Conservation (phyloP, 2,329 filamentous ascomycete species). For the Diaporthe ilicicola region DNA sequence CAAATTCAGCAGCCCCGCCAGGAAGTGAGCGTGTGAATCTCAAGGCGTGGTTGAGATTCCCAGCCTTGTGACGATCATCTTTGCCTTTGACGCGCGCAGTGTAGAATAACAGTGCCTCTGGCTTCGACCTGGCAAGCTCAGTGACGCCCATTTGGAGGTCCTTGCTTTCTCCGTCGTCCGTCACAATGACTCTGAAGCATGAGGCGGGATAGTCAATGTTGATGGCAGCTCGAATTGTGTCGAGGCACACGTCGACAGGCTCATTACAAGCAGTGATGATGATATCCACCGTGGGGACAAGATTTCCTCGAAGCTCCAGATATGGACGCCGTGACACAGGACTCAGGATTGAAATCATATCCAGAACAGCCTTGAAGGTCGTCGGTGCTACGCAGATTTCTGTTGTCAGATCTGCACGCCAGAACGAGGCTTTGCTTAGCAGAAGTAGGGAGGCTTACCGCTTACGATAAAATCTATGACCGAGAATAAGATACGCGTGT, state of each 20-base stretch:
- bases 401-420: not conserved
- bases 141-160: conserved; percentile 45
- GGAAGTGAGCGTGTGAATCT: conserved; percentile 59
- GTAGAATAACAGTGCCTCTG: conserved; percentile 48
- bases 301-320: conserved; percentile 57
- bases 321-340: conserved; percentile 46
- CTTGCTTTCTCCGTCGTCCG: conserved; percentile 61
- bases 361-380: not conserved
- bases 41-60: conserved; percentile 69
- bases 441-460: not conserved
- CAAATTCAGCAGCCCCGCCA: conserved; percentile 63
- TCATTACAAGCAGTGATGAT: conserved; percentile 67
- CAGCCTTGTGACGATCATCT: conserved; percentile 58
- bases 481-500: not conserved
- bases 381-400: not conserved
- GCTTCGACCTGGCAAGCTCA: conserved; percentile 40
- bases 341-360: not conserved
- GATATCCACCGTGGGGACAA: conserved; percentile 63
- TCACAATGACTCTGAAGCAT: conserved; percentile 61
- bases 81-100: not conserved
- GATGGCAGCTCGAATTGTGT: conserved; percentile 64
- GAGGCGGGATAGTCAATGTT: conserved; percentile 62
- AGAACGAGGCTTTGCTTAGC: not conserved
- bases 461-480: not conserved
- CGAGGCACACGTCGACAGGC: conserved; percentile 62